These are phyloP conservation scores for Vicia villosa DNA, from an alignment of 306 rosid species.

Conservation along the genomic window DNA sequence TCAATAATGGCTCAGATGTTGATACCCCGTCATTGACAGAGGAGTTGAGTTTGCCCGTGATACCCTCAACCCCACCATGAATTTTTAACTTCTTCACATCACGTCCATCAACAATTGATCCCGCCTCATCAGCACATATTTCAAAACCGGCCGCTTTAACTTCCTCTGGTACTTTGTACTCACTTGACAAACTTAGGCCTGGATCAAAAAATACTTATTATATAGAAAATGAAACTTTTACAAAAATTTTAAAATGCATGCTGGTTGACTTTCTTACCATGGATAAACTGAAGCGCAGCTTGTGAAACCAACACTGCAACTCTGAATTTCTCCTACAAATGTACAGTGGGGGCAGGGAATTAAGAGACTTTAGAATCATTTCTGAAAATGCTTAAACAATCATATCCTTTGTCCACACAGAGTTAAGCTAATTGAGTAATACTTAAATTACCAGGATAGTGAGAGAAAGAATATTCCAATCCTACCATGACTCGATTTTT, in stretches of 20 bases:
- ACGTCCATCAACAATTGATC: constrained; percentile 79
- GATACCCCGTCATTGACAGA: constrained; percentile 62
- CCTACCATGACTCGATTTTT: not conserved
- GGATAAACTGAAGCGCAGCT: constrained; percentile 98
- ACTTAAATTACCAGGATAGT: not conserved
- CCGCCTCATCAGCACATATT: constrained; percentile 86
- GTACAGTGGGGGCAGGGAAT: constrained; percentile 22
- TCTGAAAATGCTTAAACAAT: constrained; percentile 7
- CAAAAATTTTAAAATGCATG: constrained; percentile 4
- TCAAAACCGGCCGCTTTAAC: constrained; percentile 83
- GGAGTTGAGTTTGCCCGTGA: constrained; percentile 65
- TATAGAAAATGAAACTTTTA: not conserved
- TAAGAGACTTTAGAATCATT: not conserved
- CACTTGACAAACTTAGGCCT: constrained; percentile 74
- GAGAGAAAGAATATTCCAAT: constrained; percentile 23
- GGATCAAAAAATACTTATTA: constrained; percentile 33
- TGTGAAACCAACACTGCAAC: constrained; percentile 98
- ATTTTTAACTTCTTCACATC: constrained; percentile 82
- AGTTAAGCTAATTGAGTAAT: constrained; percentile 20
- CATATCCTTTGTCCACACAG: not conserved
- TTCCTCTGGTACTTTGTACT: constrained; percentile 78
- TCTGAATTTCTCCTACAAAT: constrained; percentile 89
- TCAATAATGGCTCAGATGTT: constrained; percentile 64
- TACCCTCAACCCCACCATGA: constrained; percentile 72
- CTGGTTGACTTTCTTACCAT: constrained; percentile 57